phyloP scores from a whole-genome alignment of 2,329 filamentous ascomycete species.

The Meredithiella fracta region DNA sequence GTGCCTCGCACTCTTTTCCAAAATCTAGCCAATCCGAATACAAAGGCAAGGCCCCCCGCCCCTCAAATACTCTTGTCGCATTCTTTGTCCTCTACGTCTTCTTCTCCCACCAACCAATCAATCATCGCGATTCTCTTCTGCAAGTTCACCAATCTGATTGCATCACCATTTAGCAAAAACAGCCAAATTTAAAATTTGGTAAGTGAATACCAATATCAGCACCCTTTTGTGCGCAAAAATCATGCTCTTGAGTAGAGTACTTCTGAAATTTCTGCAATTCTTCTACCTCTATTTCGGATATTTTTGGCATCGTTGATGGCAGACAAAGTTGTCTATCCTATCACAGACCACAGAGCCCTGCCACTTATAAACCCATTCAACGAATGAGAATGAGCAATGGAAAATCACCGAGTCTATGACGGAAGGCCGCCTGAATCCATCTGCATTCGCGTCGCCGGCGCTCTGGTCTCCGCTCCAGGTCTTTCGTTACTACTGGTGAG shows the following conservation, averaged over 20 bases:
- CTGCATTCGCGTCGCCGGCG: neutral
- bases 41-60: constrained; percentile 16
- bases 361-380: constrained; percentile 4
- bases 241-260: neutral
- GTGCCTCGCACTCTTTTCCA: neutral
- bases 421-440: neutral
- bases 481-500: neutral
- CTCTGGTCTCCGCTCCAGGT: neutral
- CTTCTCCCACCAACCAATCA: constrained; percentile 35
- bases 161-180: neutral
- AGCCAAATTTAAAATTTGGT: neutral
- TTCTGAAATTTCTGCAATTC: neutral
- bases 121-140: constrained; percentile 19
- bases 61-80: constrained; percentile 37
- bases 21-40: constrained; percentile 11
- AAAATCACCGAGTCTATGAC: neutral
- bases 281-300: constrained; percentile 10
- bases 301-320: constrained; percentile 20
- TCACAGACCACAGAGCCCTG: constrained; percentile 11
- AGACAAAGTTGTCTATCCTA: constrained; percentile 15
- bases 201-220: neutral
- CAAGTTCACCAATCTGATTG: constrained; percentile 5
- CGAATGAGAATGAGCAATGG: constrained; percentile 5
- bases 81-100: constrained; percentile 26
- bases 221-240: neutral